Evolutionary conservation across 2,329 filamentous ascomycete genomes (phyloP).

Genomic region (Allantophomopsis cytisporea): DNA sequence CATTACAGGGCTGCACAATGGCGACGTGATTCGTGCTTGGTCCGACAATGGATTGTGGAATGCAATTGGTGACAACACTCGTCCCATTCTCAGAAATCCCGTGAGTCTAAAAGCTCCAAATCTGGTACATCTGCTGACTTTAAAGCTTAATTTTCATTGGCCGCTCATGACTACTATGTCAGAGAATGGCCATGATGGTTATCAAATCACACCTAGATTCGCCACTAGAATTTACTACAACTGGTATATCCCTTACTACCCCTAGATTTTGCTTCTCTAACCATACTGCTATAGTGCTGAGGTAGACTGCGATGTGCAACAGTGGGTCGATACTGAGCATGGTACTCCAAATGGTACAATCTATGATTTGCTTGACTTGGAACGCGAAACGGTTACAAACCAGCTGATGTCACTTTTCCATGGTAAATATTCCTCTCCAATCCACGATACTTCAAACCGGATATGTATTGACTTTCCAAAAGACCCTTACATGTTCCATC

Average conservation of each 20-base stretch:
- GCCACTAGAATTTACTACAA: constrained; percentile 52
- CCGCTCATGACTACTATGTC: constrained; percentile 36
- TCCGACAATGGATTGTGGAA: constrained; percentile 41
- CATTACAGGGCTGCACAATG: constrained; percentile 51
- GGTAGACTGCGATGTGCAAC: background rate
- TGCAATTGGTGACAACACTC: constrained; percentile 48
- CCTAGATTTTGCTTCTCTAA: no score
- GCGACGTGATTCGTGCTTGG: constrained; percentile 44
- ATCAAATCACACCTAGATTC: constrained; percentile 47
- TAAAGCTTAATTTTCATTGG: constrained; percentile 26
- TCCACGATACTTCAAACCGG: no score
- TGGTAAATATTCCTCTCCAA: background rate
- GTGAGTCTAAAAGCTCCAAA: constrained; percentile 17
- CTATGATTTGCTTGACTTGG: constrained; percentile 41
- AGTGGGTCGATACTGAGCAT: background rate
- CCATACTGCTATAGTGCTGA: background rate
- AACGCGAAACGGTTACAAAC: constrained; percentile 5
- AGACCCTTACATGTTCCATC: constrained; percentile 30
- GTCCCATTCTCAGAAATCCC: constrained; percentile 34
- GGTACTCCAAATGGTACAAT: constrained; percentile 26
- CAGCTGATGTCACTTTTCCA: background rate
- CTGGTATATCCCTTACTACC: constrained; percentile 4
- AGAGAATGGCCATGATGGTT: constrained; percentile 37
- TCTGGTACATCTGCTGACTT: background rate
- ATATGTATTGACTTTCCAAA: background rate